These are phyloP conservation scores for Xylaria polymorpha DNA, from an alignment of 2,329 filamentous ascomycete genomes.

Conservation along the genomic window DNA sequence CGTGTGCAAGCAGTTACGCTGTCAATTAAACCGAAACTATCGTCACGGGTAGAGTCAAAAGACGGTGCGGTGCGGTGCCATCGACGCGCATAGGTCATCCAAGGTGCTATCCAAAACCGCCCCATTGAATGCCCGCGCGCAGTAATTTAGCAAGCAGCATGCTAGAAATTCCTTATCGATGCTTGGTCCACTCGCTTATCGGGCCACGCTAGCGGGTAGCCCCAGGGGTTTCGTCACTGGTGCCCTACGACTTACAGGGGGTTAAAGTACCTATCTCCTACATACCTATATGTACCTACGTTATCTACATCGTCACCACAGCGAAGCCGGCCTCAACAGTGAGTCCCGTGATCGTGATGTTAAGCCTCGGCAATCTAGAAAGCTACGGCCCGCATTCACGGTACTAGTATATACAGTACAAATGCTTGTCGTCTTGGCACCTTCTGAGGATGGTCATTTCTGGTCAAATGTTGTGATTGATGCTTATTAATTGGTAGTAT, in stretches of 20 bases:
- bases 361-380: not conserved
- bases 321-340: not conserved
- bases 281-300: too few relatives aligned
- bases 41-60: not conserved
- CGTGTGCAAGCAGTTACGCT: not conserved
- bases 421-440: not conserved
- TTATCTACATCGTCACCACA: not conserved
- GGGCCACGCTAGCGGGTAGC: slow-evolving; percentile 41
- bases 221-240: slow-evolving; percentile 22
- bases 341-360: not conserved
- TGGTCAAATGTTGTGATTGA: too few relatives aligned
- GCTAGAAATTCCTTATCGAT: slow-evolving; percentile 46
- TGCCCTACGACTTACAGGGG: not conserved
- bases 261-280: slow-evolving; percentile 8
- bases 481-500: not conserved
- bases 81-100: not conserved
- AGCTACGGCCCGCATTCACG: not conserved
- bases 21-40: slow-evolving; percentile 19
- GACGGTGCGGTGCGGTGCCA: not conserved
- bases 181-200: slow-evolving; percentile 44
- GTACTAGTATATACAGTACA: not conserved
- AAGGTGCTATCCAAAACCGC: not conserved
- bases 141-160: not conserved
- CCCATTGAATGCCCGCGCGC: not conserved
- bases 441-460: not conserved